A percentile compares a stretch with the other conserved stretches of the same genome.
Conservation (phyloP, 495 filamentous ascomycete species). For the Xylaria longipes region DNA sequence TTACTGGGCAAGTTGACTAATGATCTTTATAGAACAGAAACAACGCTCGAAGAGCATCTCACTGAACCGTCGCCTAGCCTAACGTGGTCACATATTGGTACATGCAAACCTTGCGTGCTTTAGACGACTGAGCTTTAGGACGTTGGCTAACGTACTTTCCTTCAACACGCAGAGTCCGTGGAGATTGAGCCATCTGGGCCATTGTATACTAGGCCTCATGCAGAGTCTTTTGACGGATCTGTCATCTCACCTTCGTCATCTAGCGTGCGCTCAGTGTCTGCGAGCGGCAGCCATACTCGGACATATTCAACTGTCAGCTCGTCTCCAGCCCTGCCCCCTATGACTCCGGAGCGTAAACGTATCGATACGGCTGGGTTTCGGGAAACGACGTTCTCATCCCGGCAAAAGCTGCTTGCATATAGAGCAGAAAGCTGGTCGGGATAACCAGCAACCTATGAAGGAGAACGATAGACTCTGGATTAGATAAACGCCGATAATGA, state of each 20-base stretch:
- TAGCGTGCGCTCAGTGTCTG: constrained; percentile 18
- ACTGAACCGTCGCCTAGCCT: constrained; percentile 17
- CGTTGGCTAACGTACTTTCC: neutral
- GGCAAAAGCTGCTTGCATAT: constrained; percentile 19
- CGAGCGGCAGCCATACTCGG: constrained; percentile 10
- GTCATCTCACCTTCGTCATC: constrained; percentile 23
- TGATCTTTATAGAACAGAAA: constrained; percentile 10
- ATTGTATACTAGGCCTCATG: neutral
- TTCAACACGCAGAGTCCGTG: constrained; percentile 15
- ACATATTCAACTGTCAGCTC: constrained; percentile 25
- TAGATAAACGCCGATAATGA: constrained; percentile 8
- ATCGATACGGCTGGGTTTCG: constrained; percentile 21
- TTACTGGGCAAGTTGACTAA: neutral
- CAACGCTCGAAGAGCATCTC: constrained; percentile 23
- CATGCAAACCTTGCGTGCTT: neutral
- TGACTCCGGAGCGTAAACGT: constrained; percentile 25
- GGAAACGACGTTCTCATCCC: constrained; percentile 28
- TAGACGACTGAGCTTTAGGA: neutral
- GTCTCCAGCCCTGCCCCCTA: constrained; percentile 12
- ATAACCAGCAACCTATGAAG: neutral
- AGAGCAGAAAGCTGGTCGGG: constrained; percentile 20
- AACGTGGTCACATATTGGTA: constrained; percentile 30
- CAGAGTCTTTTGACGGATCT: constrained; percentile 11
- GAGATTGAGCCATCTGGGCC: constrained; percentile 26
- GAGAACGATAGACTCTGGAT: constrained; percentile 9